Percentiles rank a stretch among this genome's conserved stretches.
phyloP scores from a whole-genome alignment of 371 early-diverging fungal genomes.

The Mortierella sp. region DNA sequence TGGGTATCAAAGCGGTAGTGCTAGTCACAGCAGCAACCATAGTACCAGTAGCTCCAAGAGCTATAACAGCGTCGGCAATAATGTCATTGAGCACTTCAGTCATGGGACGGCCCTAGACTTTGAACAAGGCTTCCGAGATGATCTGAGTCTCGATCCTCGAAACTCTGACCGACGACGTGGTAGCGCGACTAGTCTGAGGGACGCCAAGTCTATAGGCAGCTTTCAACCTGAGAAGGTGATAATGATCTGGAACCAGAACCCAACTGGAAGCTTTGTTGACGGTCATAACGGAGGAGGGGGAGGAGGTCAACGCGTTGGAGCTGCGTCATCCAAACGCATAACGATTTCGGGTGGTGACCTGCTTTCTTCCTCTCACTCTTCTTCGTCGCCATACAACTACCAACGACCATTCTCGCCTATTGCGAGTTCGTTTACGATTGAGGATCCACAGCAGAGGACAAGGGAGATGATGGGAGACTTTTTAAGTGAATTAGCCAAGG shows the following conservation, averaged over 20 bases:
- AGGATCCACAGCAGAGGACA: conserved; percentile 18
- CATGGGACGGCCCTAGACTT: conserved; percentile 22
- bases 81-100: conserved; percentile 16
- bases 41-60: conserved; percentile 10
- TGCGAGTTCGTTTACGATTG: conserved; percentile 15
- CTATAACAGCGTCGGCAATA: conserved; percentile 1
- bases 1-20: background rate
- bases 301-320: background rate
- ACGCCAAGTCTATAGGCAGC: background rate
- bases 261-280: conserved; percentile 13
- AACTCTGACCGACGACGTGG: conserved; percentile 25
- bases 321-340: background rate
- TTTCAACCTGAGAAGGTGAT: conserved; percentile 27
- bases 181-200: conserved; percentile 29
- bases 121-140: conserved; percentile 12
- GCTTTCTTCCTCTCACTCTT: background rate
- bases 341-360: conserved; percentile 5
- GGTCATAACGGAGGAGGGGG: conserved; percentile 1
- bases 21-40: too few relatives aligned
- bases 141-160: conserved; percentile 8
- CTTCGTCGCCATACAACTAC: background rate
- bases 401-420: conserved; percentile 3
- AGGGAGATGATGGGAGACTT: conserved; percentile 46
- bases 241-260: conserved; percentile 20
- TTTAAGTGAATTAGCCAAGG: conserved; percentile 42